phyloP scores from a whole-genome alignment of 129 eudicot genomes.

The Helianthus annuus region HanXRQr2.0-SUNRISE NC_035446.2:11628803-11629302 shows the following conservation, averaged over 20 bases:
- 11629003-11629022: slow-evolving; percentile 68
- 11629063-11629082: slow-evolving; percentile 4
- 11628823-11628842: not conserved
- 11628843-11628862: slow-evolving; percentile 2
- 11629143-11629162: slow-evolving; percentile 90
- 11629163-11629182: slow-evolving; percentile 81
- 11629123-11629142: slow-evolving; percentile 81
- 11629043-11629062: not conserved
- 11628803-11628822: not conserved
- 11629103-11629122: slow-evolving; percentile 71
- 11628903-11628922: slow-evolving; percentile 54
- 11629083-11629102: slow-evolving; percentile 65
- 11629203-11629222: slow-evolving; percentile 9
- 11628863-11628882: not conserved
- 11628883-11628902: not conserved
- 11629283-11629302: not conserved
- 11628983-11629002: slow-evolving; percentile 88
- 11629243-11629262: not conserved
- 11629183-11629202: slow-evolving; percentile 53
- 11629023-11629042: not conserved
- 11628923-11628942: slow-evolving; percentile 72
- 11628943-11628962: slow-evolving; percentile 84
- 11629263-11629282: slow-evolving; percentile 4
- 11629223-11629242: not conserved
- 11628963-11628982: slow-evolving; percentile 94